phyloP scores from a whole-genome alignment of 1,139 yeast genomes.

The Sugiyamaella novakii region DNA sequence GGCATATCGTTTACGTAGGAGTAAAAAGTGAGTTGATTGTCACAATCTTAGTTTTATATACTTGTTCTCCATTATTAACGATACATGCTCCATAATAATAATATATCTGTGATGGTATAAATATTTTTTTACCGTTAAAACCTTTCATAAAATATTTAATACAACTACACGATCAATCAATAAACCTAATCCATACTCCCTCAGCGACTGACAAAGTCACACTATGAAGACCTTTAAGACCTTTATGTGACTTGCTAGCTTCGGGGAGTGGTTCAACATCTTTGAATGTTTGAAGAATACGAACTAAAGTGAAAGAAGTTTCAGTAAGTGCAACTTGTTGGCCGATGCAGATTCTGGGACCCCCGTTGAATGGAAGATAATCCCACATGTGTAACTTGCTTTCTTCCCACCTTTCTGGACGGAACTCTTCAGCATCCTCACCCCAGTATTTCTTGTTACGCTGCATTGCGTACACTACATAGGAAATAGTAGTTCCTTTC shows the following conservation, averaged over 20 bases:
- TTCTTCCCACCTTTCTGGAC: constrained; percentile 55
- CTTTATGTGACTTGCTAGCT: background rate
- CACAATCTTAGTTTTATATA: background rate
- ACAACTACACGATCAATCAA: background rate
- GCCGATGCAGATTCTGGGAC: constrained; percentile 62
- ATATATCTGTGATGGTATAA: no score
- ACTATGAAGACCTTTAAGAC: constrained; percentile 2
- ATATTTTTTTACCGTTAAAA: no score
- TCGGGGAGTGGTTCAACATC: constrained; percentile 18
- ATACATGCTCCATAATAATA: background rate
- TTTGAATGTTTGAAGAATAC: constrained; percentile 45
- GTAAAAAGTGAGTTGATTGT: background rate
- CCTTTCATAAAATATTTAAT: background rate
- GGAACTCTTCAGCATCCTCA: constrained; percentile 50
- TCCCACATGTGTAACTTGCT: constrained; percentile 46
- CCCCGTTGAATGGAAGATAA: constrained; percentile 60
- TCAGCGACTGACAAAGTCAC: constrained; percentile 27
- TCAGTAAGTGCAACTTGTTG: constrained; percentile 63
- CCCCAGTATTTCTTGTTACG: constrained; percentile 52
- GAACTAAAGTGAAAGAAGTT: constrained; percentile 50
- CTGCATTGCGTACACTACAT: constrained; percentile 52
- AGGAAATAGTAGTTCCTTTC: constrained; percentile 52
- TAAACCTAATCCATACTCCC: constrained; percentile 24
- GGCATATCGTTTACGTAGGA: background rate
- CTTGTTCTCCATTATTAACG: background rate